Base-by-base conservation (phyloP, 371 early-diverging fungal genomes). In the Dichotomocladium elegans region DNA sequence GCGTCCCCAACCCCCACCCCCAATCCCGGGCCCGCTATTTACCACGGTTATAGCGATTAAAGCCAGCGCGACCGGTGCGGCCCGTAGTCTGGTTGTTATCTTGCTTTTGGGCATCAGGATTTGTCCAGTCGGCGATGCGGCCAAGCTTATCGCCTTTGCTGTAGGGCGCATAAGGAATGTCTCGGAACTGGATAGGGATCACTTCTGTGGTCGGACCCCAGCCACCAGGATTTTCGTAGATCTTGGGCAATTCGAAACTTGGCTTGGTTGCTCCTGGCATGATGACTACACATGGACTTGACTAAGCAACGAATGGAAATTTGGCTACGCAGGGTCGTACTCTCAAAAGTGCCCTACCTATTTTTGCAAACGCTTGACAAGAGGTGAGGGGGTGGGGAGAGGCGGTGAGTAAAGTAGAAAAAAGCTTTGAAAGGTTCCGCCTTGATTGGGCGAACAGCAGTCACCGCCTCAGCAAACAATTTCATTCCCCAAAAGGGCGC, bases 161-260 rank as follows among this genome's bases (percentile, higher is more conserved):
- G 83, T 87, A 98, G 37, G 95, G 96, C 26, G 93, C 89, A 73
- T 93, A 98, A 12, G 99, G 99, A 58, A 98, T 90, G 59, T 90
- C 92, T 55, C 77, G 73, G 76, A 88, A 87, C 53, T 83, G 80
- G 17, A 74, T 68, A 51, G 85, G 79, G 41, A 81, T 72, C 43
- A 72, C 70, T 56, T 69, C 48, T 22, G 45, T 61, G 37, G 70
- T 63, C 29, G 92, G 93, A 40, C 93, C 93, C 92, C 92, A 92
- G 55, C 91, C 90, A 68, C 65, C 72, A 60, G 80, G 76, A 44
- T 77, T 77, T 64, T 90, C 90, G 55, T 79, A 70, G 53, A 90
- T 74, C 42, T 72, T 60, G 29, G 92, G 92, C 40, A 92, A 75
- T 30, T 64, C 72, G 63, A 92, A 92, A 43, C 57, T 57, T 59